Evolutionary conservation across 1,284 basidiomycete genomes (phyloP).

Genomic region (Sporisorium reilianum): DNA sequence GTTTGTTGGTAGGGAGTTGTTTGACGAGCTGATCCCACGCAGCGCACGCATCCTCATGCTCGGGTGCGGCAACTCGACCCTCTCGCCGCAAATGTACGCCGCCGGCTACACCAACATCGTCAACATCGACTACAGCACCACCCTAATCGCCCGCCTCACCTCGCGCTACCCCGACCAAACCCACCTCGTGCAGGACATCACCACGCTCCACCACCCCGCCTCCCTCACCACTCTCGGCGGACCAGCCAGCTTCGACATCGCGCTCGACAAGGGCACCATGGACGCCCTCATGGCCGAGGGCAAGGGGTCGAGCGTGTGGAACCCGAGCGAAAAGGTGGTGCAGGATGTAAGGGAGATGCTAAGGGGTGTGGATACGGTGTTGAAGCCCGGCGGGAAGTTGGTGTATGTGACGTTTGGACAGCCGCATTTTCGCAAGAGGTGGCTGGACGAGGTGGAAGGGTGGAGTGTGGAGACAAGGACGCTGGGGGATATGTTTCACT

Average conservation of each 20-base stretch:
- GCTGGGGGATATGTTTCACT: slow-evolving; percentile 63
- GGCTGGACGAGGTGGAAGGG: slow-evolving; percentile 42
- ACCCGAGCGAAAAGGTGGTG: slow-evolving; percentile 49
- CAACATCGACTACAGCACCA: slow-evolving; percentile 58
- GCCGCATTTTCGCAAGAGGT: slow-evolving; percentile 57
- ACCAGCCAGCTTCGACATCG: slow-evolving; percentile 49
- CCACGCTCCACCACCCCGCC: slow-evolving; percentile 38
- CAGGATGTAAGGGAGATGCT: slow-evolving; percentile 51
- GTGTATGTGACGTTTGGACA: slow-evolving; percentile 68
- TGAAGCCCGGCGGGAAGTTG: slow-evolving; percentile 56
- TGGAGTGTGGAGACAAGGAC: slow-evolving; percentile 58
- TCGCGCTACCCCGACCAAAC: slow-evolving; percentile 42
- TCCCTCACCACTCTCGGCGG: slow-evolving; percentile 50
- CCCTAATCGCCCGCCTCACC: slow-evolving; percentile 55
- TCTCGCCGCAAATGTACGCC: slow-evolving; percentile 54
- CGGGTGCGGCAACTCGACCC: slow-evolving; percentile 64
- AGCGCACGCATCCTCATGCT: slow-evolving; percentile 61
- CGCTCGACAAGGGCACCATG: slow-evolving; percentile 67
- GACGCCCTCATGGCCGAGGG: slow-evolving; percentile 67
- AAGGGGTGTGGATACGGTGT: slow-evolving; percentile 52
- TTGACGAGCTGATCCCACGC: slow-evolving; percentile 56
- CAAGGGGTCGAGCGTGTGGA: slow-evolving; percentile 54
- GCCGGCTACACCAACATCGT: slow-evolving; percentile 58
- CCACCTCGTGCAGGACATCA: slow-evolving; percentile 63
- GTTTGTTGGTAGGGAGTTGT: slow-evolving; percentile 28